Conservation (phyloP, 176 grass and related monocot species). For the Thalia dealbata region DNA sequence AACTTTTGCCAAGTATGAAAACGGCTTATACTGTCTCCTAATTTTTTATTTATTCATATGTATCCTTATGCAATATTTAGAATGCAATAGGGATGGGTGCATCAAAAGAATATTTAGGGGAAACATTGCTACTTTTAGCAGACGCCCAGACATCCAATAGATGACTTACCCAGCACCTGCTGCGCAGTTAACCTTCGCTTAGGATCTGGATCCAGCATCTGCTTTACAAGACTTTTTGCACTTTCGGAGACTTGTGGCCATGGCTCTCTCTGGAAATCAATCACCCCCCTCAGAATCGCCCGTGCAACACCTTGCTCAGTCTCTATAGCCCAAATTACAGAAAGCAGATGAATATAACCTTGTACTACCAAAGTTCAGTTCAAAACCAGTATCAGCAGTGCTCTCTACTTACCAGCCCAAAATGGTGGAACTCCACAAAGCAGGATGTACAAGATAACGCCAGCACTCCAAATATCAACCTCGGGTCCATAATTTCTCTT, state of each 20-base stretch:
- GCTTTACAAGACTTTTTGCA: conserved; percentile 88
- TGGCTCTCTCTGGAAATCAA: conserved; percentile 92
- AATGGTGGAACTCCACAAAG: conserved; percentile 94
- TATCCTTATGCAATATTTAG: neutral
- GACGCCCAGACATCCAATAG: neutral
- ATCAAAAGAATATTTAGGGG: neutral
- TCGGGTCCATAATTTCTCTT: conserved; percentile 93
- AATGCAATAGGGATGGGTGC: neutral
- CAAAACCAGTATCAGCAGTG: neutral
- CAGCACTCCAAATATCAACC: conserved; percentile 97
- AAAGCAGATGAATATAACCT: neutral
- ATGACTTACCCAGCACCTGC: conserved; percentile 78
- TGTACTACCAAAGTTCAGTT: conserved; percentile 1
- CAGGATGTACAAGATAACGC: conserved; percentile 95
- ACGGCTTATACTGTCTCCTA: no score
- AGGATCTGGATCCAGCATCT: conserved; percentile 89
- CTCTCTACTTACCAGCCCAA: conserved; percentile 68
- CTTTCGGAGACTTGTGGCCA: conserved; percentile 87
- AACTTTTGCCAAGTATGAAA: no score
- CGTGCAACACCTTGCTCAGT: conserved; percentile 91
- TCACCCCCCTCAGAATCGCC: conserved; percentile 73
- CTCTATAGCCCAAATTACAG: conserved; percentile 34
- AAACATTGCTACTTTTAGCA: neutral
- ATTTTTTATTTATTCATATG: no score
- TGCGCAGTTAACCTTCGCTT: conserved; percentile 57